Base-by-base conservation (phyloP, 75 land plant genomes). In the Pinus tabuliformis region DNA sequence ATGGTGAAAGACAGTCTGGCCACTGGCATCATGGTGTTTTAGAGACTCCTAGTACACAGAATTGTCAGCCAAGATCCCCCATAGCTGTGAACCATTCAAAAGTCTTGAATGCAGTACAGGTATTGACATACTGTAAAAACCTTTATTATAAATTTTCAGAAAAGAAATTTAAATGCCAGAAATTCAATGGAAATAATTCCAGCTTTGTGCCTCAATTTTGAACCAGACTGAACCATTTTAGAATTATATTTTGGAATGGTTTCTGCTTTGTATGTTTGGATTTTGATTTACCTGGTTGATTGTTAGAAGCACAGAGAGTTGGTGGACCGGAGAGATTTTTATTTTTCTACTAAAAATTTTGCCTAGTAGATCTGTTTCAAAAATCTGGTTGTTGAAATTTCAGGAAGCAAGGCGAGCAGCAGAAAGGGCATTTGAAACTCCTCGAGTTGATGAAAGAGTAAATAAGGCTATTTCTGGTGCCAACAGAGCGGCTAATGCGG, bases 361-460 rank as follows among this genome's bases (percentile, higher is more conserved):
- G n/a, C 18, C 20, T 59, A 24, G 77, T 36, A 77, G 57, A n/a
- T 77, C 12, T 21, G 65, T 62, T 77, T 49, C 24, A 18, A 60
- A 59, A 60, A 11, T 52, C n/a, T 42, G 3, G 72, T 8, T 68
- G 72, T 21, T 39, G 49, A 7, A 20, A 8, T 68, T 42, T 68
- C 86, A 96, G 99, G 99, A 96, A 79, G 97, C 99, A 24, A 82
- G 95, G 56, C 85, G 84, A 73, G 95, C 97, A 58, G 92, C 97
- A 52, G 82, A 85, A 70, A 91, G 86, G 77, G 92, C 95, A 20
- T 84, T 81, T 76, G 85, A 90, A 66, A 88, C 89, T 62, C 86
- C 88, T 26, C 90, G 90, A 74, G 97, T 96, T 12, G 98, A 96
- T 78, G 97, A 88, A 72, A 88, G 91, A 59, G 99, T 96, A 74